Conservation (phyloP, 768 basidiomycete genomes). For the Pleurotus giganteus region DNA sequence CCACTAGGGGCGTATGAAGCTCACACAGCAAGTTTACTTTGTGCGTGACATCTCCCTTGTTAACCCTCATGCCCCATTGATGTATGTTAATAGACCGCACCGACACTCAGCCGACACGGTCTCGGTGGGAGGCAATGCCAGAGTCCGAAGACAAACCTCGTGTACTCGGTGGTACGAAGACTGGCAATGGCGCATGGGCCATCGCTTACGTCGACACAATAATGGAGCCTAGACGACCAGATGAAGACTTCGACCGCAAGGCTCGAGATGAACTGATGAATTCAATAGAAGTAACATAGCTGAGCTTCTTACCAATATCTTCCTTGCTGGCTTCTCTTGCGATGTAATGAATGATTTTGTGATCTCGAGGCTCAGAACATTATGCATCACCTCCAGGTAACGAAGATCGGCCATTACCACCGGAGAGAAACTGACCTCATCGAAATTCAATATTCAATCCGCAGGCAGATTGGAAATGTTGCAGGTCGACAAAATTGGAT, state of each 20-base stretch:
- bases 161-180: slow-evolving; percentile 69
- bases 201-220: slow-evolving; percentile 73
- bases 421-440: too few species aligned
- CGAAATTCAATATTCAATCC: neutral
- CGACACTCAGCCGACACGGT: slow-evolving; percentile 73
- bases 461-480: neutral
- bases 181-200: slow-evolving; percentile 79
- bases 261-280: slow-evolving; percentile 5
- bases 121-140: slow-evolving; percentile 58
- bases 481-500: neutral
- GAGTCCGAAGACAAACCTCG: slow-evolving; percentile 38
- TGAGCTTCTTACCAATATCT: too few species aligned
- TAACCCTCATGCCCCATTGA: slow-evolving; percentile 7
- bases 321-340: too few species aligned
- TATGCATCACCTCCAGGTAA: too few species aligned
- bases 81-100: slow-evolving; percentile 52
- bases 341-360: too few species aligned
- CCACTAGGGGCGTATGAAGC: slow-evolving; percentile 81
- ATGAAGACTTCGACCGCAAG: slow-evolving; percentile 9
- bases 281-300: neutral
- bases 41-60: slow-evolving; percentile 39
- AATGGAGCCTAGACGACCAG: slow-evolving; percentile 31
- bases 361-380: too few species aligned
- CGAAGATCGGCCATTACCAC: too few species aligned
- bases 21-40: slow-evolving; percentile 72